phyloP scores from a whole-genome alignment of 2,329 filamentous ascomycete species.

The Leptosphaerulina australis region DNA sequence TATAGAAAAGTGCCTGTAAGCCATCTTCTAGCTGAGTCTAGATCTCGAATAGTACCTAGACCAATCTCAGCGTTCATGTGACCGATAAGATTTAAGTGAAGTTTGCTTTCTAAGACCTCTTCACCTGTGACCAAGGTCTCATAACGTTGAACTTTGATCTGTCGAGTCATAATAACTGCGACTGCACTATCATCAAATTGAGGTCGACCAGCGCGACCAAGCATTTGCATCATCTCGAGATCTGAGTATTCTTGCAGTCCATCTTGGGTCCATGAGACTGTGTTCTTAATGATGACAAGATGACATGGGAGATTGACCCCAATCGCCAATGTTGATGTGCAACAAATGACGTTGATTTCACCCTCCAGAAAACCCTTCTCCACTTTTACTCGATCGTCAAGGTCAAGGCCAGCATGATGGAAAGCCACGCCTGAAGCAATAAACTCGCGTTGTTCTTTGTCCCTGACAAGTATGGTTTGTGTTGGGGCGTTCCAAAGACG shows the following conservation, averaged over 20 bases:
- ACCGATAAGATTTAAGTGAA: slow-evolving; percentile 80
- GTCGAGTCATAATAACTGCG: slow-evolving; percentile 78
- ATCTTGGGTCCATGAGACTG: slow-evolving; percentile 63
- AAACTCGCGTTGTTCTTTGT: slow-evolving; percentile 64
- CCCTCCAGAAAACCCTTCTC: slow-evolving; percentile 73
- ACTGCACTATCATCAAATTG: slow-evolving; percentile 79
- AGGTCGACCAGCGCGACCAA: slow-evolving; percentile 80
- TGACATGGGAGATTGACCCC: slow-evolving; percentile 85
- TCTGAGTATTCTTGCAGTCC: slow-evolving; percentile 74
- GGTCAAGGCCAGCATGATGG: slow-evolving; percentile 78
- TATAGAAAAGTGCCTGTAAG: slow-evolving; percentile 78
- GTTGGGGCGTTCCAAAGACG: slow-evolving; percentile 69
- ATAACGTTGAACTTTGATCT: slow-evolving; percentile 69
- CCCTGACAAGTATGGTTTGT: slow-evolving; percentile 58
- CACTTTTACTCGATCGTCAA: slow-evolving; percentile 67
- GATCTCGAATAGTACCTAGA: slow-evolving; percentile 71
- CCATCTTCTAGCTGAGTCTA: slow-evolving; percentile 73
- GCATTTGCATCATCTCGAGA: slow-evolving; percentile 88
- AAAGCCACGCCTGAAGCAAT: slow-evolving; percentile 71
- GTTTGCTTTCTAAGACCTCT: slow-evolving; percentile 75
- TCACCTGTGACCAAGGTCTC: slow-evolving; percentile 75
- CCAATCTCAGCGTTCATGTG: slow-evolving; percentile 85
- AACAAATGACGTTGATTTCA: slow-evolving; percentile 81
- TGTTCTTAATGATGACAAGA: slow-evolving; percentile 83
- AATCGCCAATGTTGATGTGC: slow-evolving; percentile 82